These are phyloP conservation scores for Erythrophleum fordii DNA, from an alignment of 306 rosid genomes.

Conservation along the genomic window DNA sequence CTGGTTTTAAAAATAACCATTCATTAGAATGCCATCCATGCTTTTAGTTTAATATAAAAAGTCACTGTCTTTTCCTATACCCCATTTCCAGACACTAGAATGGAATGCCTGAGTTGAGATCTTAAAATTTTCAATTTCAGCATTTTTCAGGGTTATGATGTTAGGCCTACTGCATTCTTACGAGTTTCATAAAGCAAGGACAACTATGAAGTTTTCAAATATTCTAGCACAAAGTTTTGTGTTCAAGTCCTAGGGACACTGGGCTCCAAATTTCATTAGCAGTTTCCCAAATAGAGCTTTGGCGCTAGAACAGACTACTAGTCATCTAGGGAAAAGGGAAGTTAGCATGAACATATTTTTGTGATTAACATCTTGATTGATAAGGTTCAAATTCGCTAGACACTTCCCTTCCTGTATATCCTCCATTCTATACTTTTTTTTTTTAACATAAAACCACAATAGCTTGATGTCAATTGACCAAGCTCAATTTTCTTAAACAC, in stretches of 20 bases:
- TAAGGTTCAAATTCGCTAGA: not conserved
- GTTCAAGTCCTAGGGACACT: not conserved
- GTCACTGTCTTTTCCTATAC: not conserved
- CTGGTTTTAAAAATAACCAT: constrained; percentile 14
- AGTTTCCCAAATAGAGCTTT: not conserved
- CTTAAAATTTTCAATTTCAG: not conserved
- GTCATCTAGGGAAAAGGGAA: too few relatives aligned
- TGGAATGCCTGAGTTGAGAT: not conserved
- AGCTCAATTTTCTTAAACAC: not conserved
- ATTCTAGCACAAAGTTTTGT: not conserved
- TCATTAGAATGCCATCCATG: not conserved
- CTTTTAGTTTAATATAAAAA: not conserved
- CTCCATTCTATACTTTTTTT: not conserved
- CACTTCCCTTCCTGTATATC: not conserved
- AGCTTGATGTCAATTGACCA: not conserved
- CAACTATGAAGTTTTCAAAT: not conserved
- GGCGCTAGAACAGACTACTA: not conserved
- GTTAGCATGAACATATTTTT: not conserved
- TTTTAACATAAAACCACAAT: not conserved
- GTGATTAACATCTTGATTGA: not conserved
- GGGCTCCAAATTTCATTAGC: not conserved
- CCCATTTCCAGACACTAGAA: not conserved
- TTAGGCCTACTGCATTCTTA: not conserved
- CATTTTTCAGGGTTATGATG: not conserved
- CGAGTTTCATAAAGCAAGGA: not conserved